Conservation (phyloP, 2,329 filamentous ascomycete species). For the Paraphoma chrysanthemicola region DNA sequence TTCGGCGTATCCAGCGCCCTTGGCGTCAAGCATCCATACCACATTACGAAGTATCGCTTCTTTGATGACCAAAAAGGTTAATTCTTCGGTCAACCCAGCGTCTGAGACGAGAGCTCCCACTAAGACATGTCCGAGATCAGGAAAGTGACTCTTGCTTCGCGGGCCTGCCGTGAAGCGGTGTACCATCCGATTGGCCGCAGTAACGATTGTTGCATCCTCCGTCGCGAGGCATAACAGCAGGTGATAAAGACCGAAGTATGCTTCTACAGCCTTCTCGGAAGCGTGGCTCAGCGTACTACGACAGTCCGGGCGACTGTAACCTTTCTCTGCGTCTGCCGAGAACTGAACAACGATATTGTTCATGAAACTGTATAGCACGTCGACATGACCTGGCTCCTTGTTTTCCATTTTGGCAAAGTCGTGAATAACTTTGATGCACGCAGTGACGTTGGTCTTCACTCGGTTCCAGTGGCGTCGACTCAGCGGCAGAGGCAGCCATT, state of each 20-base stretch:
- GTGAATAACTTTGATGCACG: conserved; percentile 37
- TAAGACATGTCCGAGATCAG: conserved; percentile 59
- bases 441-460: conserved; percentile 37
- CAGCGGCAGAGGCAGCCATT: conserved; percentile 59
- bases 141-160: conserved; percentile 52
- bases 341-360: conserved; percentile 59
- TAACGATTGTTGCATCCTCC: conserved; percentile 45
- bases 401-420: conserved; percentile 24
- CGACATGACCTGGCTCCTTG: conserved; percentile 26
- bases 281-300: conserved; percentile 55
- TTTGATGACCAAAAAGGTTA: conserved; percentile 54
- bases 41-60: conserved; percentile 61
- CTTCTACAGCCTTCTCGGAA: conserved; percentile 61
- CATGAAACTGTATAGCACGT: conserved; percentile 58
- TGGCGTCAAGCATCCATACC: conserved; percentile 57
- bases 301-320: conserved; percentile 9
- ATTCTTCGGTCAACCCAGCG: conserved; percentile 47
- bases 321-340: conserved; percentile 43
- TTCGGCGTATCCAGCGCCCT: conserved; percentile 49
- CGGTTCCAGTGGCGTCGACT: conserved; percentile 54
- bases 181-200: conserved; percentile 52
- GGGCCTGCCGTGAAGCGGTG: conserved; percentile 48
- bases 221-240: conserved; percentile 58
- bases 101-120: conserved; percentile 57
- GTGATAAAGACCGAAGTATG: conserved; percentile 62